These are phyloP conservation scores for Handroanthus guayacan DNA, from an alignment of 257 asterid species.

Conservation along the genomic window DNA sequence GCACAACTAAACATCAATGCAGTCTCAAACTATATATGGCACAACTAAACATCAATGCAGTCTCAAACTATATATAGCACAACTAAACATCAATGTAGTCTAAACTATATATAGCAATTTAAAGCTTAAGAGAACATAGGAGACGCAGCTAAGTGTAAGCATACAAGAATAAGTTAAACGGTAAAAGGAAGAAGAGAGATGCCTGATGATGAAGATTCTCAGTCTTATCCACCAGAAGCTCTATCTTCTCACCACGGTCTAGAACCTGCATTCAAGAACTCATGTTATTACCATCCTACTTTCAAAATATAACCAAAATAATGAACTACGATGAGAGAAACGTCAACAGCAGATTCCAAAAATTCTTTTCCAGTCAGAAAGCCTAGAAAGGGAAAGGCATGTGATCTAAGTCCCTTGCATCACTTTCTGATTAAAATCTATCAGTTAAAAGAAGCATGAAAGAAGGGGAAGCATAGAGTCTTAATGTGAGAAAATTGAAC, in stretches of 20 bases:
- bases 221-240: conserved; percentile 90
- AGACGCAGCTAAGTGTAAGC: no score
- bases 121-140: no score
- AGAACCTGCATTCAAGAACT: conserved; percentile 63
- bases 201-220: conserved; percentile 92
- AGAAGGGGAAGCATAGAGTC: neutral
- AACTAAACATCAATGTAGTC: no score
- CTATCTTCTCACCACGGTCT: conserved; percentile 95
- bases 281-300: conserved; percentile 6
- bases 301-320: conserved; percentile 7
- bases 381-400: neutral
- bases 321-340: neutral
- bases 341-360: neutral
- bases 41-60: no score
- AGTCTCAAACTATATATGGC: no score
- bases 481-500: neutral
- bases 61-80: no score
- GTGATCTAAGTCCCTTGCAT: neutral
- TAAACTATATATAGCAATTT: no score
- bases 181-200: neutral
- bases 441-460: neutral
- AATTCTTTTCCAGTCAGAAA: neutral
- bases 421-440: conserved; percentile 8
- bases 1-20: no score
- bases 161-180: no score